Evolutionary conservation across 1,139 yeast genomes (phyloP), one percentile per base, ranked within the genome.

Genomic region (Zygosaccharomyces sapae): DNA sequence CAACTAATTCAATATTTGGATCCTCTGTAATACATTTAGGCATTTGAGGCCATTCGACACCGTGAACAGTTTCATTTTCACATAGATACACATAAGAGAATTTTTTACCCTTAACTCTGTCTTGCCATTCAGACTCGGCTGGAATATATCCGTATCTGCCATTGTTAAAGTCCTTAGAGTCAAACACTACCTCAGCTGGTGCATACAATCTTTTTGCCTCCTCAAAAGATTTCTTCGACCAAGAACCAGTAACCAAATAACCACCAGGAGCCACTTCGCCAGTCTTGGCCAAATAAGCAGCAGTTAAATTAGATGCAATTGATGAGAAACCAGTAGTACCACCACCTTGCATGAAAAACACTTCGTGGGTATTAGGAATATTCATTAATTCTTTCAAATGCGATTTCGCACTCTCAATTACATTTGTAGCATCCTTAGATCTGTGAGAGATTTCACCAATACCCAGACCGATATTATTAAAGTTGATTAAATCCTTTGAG

Each of bases 391-490:
- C 70, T 41, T 62, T 70, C 61, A 92, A 71, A 58, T 83, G 79
- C 37, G 69, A 73, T 68, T 86, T 88, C 46, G 97, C 82, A 52
- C 79, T 80, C 55, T 88, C 83, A 57, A 92, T 83, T 42, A 92
- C 83, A 51, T 76, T 72, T 38, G 77, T 76, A 30, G 97, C 98
- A 30, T 86, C 86, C 53, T 79, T 75, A 6, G 96, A 87, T 59
- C 98, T 86, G 67, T 92, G 98, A 13, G 97, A 88, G 59, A 92
- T 86, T 68, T 92, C 98, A 56, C 97, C 97, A 45, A 89, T 76
- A 41, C 98, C 98, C 52, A 92, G 74, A 36, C 89, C 92, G 35
- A 74, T 71, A 38, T 73, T 75, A 48, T 83, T 73, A 67, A 80
- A 92, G 57, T 81, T 77, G 52, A 92, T 67, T 56, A 92, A 73